A percentile compares a stretch with the other conserved stretches of the same genome.
Evolutionary conservation across 768 basidiomycete genomes (phyloP).

Genomic region (Boletales sp.): DNA sequence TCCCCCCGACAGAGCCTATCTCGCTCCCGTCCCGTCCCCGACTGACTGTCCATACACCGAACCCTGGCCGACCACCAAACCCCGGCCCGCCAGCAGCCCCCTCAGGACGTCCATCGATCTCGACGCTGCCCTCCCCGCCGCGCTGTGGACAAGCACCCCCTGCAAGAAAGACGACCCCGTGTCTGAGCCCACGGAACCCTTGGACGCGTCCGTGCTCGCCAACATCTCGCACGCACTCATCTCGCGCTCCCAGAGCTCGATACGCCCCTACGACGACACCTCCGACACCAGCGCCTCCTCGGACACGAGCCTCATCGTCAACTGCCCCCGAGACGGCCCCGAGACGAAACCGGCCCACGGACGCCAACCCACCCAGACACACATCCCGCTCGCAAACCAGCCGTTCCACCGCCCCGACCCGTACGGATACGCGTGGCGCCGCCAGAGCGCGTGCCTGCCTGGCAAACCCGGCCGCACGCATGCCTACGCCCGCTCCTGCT

Average conservation of each 20-base stretch:
- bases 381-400: background rate
- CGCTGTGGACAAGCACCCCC: conserved; percentile 24
- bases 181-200: conserved; percentile 1
- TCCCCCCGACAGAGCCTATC: conserved; percentile 22
- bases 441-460: conserved; percentile 12
- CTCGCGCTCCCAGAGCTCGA: conserved; percentile 14
- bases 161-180: conserved; percentile 4
- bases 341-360: background rate
- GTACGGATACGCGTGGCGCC: conserved; percentile 16
- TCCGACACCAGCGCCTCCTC: conserved; percentile 6
- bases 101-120: conserved; percentile 17
- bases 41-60: conserved; percentile 22
- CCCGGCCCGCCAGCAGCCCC: conserved; percentile 15
- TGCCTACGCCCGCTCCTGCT: conserved; percentile 4
- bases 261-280: conserved; percentile 11
- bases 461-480: conserved; percentile 9
- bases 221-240: conserved; percentile 18
- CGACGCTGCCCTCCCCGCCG: background rate
- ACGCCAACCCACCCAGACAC: background rate
- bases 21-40: conserved; percentile 11
- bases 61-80: conserved; percentile 17
- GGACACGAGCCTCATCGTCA: background rate
- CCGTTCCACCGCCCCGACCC: conserved; percentile 10
- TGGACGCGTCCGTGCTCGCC: background rate
- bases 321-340: background rate